Evolutionary conservation across 306 rosid species (phyloP), one percentile per base, ranked within the genome.

Genomic region (Citrullus mucosospermus): DNA sequence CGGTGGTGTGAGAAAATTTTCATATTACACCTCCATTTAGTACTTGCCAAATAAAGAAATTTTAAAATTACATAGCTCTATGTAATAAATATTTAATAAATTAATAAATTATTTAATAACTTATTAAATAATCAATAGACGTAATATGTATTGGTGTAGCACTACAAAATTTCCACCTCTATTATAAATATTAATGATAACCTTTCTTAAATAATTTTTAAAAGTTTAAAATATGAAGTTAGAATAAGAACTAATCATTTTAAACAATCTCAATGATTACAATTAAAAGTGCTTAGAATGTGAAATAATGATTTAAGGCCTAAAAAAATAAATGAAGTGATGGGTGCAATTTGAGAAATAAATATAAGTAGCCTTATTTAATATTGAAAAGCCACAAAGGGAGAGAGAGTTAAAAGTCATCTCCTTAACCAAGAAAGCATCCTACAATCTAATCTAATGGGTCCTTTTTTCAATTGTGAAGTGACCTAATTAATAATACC

Each of bases 401-500:
- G 48, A 57, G 44, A 43, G 28, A n/a, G 13, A 57, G 22, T 36
- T 16, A 80, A 20, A 65, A 46, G 20, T n/a, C 34, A 34, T 68
- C 63, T 18, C 36, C 58, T 77, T 63, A 51, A 55, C 68, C 25
- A 83, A 76, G 59, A 63, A 74, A 77, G 68, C 50, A 79, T 79
- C 44, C 69, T 78, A 71, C 74, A 87, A 89, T 89, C 53, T 67
- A 41, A 67, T 88, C 82, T 59, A 82, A 77, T 78, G 86, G 88
- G 32, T 77, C 88, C 89, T 55, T 76, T 53, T 76, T 85, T 72
- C 8, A 85, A 87, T 85, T 81, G 84, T 83, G 83, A 81, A 79
- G 43, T 81, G 81, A 80, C 86, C 86, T 88, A 76, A 87, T 82
- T 80, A 25, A 25, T 25, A 25, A 87, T 82, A 81, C 82, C 66